Evolutionary conservation across 2,329 filamentous ascomycete species (phyloP).

Genomic region (Biscogniauxia sp.): DNA sequence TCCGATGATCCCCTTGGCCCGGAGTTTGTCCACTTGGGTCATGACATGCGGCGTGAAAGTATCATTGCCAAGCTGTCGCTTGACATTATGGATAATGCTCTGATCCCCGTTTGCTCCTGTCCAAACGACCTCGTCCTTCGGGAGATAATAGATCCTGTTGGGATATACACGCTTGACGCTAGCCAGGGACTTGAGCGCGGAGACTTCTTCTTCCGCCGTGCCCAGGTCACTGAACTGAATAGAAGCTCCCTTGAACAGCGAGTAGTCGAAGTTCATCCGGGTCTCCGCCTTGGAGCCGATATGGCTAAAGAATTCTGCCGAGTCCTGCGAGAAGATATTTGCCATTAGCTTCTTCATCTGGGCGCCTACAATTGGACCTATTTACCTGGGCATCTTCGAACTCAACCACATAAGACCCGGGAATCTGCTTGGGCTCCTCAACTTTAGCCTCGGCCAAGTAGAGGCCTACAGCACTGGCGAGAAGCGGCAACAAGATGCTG

Average conservation of each 20-base stretch:
- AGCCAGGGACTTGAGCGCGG: slow-evolving; percentile 40
- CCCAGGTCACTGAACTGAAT: slow-evolving; percentile 49
- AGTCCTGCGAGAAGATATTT: slow-evolving; percentile 35
- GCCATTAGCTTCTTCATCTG: slow-evolving; percentile 1
- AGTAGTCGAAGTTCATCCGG: slow-evolving; percentile 48
- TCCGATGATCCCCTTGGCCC: slow-evolving; percentile 46
- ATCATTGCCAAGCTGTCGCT: slow-evolving; percentile 36
- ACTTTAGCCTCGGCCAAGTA: slow-evolving; percentile 23
- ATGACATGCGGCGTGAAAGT: slow-evolving; percentile 51
- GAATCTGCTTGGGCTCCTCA: slow-evolving; percentile 31
- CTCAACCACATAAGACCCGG: slow-evolving; percentile 53
- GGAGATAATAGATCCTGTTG: slow-evolving; percentile 44
- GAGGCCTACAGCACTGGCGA: slow-evolving; percentile 24
- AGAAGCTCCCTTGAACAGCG: slow-evolving; percentile 54
- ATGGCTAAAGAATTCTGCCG: slow-evolving; percentile 38
- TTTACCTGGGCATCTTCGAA: slow-evolving; percentile 49
- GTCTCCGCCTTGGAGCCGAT: slow-evolving; percentile 41
- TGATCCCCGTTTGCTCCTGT: slow-evolving; percentile 34
- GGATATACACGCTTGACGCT: slow-evolving; percentile 50
- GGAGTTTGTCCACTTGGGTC: slow-evolving; percentile 55
- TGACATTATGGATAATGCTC: slow-evolving; percentile 27
- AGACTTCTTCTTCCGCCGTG: slow-evolving; percentile 42
- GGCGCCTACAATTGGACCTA: slow-evolving; percentile 10
- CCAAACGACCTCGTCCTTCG: slow-evolving; percentile 45
- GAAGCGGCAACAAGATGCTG: slow-evolving; percentile 25